Evolutionary conservation across 2,329 filamentous ascomycete species (phyloP).

Genomic region (Chalaropsis thielavioides): DNA sequence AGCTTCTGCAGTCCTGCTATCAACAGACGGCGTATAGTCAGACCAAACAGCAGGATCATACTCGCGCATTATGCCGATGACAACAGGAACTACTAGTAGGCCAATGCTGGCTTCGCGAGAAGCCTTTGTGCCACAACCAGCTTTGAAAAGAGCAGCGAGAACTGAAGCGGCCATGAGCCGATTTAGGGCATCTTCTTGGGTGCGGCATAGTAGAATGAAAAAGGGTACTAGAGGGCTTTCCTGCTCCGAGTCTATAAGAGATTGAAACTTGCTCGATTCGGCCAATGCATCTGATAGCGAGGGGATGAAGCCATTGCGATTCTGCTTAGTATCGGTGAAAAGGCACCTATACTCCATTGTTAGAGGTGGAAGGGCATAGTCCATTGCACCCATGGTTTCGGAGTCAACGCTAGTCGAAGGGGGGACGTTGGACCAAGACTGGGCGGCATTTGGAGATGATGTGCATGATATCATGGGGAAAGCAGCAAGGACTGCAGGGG

Average conservation of each 20-base stretch:
- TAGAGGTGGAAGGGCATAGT: conserved; percentile 47
- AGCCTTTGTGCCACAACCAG: conserved; percentile 48
- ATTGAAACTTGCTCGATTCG: background rate
- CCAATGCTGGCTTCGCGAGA: conserved; percentile 48
- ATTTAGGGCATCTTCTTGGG: conserved; percentile 39
- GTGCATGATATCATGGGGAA: conserved; percentile 44
- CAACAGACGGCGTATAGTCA: background rate
- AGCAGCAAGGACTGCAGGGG: conserved; percentile 53
- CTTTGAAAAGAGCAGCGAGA: conserved; percentile 53
- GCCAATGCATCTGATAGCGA: background rate
- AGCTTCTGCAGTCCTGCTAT: conserved; percentile 24
- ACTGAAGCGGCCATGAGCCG: conserved; percentile 56
- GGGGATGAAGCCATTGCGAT: background rate
- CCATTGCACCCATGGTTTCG: conserved; percentile 40
- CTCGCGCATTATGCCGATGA: conserved; percentile 46
- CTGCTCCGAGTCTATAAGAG: conserved; percentile 32
- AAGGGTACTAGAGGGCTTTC: conserved; percentile 62
- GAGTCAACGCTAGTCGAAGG: background rate
- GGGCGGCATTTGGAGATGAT: background rate
- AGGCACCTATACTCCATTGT: conserved; percentile 23
- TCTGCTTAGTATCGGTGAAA: background rate
- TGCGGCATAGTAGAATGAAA: conserved; percentile 50
- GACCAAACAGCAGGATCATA: background rate
- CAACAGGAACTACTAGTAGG: conserved; percentile 52
- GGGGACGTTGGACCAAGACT: conserved; percentile 7